These are phyloP conservation scores for Streptanthus diversifolius DNA, from an alignment of 345 rosid species.

Conservation along the genomic window DNA sequence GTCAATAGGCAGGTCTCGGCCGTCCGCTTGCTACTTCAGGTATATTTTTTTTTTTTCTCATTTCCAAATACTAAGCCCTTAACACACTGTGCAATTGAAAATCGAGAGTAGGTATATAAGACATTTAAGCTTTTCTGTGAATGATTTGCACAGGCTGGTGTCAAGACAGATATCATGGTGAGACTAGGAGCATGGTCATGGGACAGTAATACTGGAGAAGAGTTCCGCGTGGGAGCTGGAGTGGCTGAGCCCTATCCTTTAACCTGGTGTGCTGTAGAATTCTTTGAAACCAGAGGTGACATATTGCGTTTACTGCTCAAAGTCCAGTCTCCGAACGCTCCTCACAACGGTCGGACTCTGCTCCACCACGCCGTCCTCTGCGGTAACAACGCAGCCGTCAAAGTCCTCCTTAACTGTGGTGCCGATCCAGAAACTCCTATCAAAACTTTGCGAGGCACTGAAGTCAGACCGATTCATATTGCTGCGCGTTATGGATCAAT, in stretches of 20 bases:
- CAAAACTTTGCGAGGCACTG: slow-evolving; percentile 42
- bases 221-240: slow-evolving; percentile 93
- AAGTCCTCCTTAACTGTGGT: slow-evolving; percentile 59
- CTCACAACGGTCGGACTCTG: slow-evolving; percentile 74
- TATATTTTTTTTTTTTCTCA: slow-evolving; percentile 13
- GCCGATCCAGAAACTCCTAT: slow-evolving; percentile 59
- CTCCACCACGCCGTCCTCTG: slow-evolving; percentile 95
- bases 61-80: not conserved
- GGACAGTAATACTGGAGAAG: slow-evolving; percentile 87
- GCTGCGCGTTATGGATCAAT: slow-evolving; percentile 69
- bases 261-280: slow-evolving; percentile 94
- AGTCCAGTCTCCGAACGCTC: slow-evolving; percentile 40
- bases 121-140: slow-evolving; percentile 7
- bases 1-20: slow-evolving; percentile 76
- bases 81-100: not conserved
- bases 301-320: slow-evolving; percentile 68
- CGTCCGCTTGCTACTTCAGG: slow-evolving; percentile 73
- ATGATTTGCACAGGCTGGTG: slow-evolving; percentile 57
- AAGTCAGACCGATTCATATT: slow-evolving; percentile 73
- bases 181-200: slow-evolving; percentile 97
- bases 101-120: slow-evolving; percentile 6
- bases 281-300: slow-evolving; percentile 73
- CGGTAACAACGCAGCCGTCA: slow-evolving; percentile 64
- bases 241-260: slow-evolving; percentile 84
- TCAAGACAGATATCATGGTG: slow-evolving; percentile 49